A percentile compares a stretch with the other conserved stretches of the same genome.
Evolutionary conservation across 75 land plant genomes (phyloP).

Genomic region (Cupressus sempervirens): DNA sequence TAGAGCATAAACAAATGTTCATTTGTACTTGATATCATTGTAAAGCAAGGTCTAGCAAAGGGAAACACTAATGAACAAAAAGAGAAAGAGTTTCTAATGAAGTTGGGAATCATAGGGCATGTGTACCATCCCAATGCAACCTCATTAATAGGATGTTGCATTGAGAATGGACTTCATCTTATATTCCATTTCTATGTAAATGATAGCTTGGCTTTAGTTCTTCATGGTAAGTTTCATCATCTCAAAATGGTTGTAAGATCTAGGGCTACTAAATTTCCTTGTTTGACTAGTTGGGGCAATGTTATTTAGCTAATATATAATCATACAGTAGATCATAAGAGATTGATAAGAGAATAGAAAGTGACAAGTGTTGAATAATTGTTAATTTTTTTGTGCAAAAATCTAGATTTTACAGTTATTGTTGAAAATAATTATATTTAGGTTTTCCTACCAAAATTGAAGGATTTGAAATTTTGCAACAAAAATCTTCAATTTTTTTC

Average conservation of each 20-base stretch:
- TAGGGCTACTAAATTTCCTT: neutral
- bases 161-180: conserved; percentile 83
- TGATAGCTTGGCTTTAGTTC: conserved; percentile 71
- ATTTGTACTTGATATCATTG: too few relatives aligned
- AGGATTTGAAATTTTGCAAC: neutral
- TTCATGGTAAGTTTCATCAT: conserved; percentile 59
- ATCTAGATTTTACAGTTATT: neutral
- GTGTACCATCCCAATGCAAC: conserved; percentile 75
- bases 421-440: neutral
- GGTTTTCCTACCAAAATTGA: neutral
- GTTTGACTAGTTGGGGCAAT: neutral
- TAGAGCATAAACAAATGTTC: too few relatives aligned
- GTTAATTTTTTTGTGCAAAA: neutral
- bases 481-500: neutral
- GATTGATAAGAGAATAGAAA: neutral
- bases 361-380: neutral
- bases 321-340: neutral
- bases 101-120: conserved; percentile 85
- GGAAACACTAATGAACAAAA: conserved; percentile 61
- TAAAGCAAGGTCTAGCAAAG: too few relatives aligned
- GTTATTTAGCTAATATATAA: conserved; percentile 1
- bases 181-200: conserved; percentile 70
- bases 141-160: conserved; percentile 69
- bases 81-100: conserved; percentile 79
- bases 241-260: neutral